These are phyloP conservation scores for Botrytis cinerea DNA, from an alignment of 2,329 filamentous ascomycete species.

Conservation along the genomic window DNA sequence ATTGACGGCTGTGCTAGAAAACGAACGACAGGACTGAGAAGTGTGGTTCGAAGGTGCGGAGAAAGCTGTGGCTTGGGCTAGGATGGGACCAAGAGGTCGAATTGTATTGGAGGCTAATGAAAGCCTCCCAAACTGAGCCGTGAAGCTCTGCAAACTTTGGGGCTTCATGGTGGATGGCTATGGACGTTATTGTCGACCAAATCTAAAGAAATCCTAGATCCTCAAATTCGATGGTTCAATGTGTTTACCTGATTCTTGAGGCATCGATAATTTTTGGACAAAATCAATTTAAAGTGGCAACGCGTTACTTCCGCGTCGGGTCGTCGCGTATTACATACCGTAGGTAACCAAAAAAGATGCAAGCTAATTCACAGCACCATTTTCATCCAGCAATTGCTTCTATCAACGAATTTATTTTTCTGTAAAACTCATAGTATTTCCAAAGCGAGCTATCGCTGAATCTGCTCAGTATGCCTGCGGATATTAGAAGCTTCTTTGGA, in stretches of 20 bases:
- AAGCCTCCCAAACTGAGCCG: conserved; percentile 38
- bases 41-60: conserved; percentile 37
- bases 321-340: conserved; percentile 18
- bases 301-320: conserved; percentile 23
- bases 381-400: conserved; percentile 18
- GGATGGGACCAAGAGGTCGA: conserved; percentile 32
- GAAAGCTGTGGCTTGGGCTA: conserved; percentile 29
- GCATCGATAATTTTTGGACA: neutral
- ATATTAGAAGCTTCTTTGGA: conserved; percentile 90
- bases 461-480: conserved; percentile 68
- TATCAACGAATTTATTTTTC: neutral
- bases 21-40: conserved; percentile 58
- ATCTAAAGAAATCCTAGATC: neutral
- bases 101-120: conserved; percentile 41
- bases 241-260: conserved; percentile 1
- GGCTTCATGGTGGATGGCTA: conserved; percentile 36
- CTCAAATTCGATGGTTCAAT: conserved; percentile 9
- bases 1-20: conserved; percentile 67
- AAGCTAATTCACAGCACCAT: conserved; percentile 10
- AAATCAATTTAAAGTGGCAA: conserved; percentile 23
- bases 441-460: neutral
- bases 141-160: conserved; percentile 36
- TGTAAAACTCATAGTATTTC: neutral
- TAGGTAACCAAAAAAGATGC: conserved; percentile 15
- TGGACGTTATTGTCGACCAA: conserved; percentile 22